Evolutionary conservation across 345 rosid genomes (phyloP), one percentile per base, ranked within the genome.

Genomic region (Populus pruinosa): DNA sequence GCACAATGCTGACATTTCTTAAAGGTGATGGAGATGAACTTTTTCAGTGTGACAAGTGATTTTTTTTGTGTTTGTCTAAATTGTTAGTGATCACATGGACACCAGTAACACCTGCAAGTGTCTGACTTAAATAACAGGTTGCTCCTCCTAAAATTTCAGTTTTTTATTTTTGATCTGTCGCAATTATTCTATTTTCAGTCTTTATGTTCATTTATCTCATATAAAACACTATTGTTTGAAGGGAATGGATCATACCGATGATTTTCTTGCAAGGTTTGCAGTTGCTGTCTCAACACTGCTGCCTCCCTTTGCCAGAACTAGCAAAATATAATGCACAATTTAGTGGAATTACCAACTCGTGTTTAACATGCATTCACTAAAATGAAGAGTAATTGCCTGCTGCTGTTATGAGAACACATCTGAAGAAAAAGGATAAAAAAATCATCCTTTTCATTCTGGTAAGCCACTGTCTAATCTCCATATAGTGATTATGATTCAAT

Each of bases 251-350:
- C 76, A 75, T 87, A 92, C 98, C 97, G 78, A 73, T 94, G 96
- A 82, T 80, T 94, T 74, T 88, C 97, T 78, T 89, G 93, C 87
- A 94, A 83, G 80, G 76, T 84, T 38, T 90, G 92, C 70, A 94
- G 87, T 64, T 94, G 96, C 63, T 85, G 89, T 83, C 89, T 90
- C 75, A 94, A 81, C 74, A 87, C 78, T 71, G 89, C 91, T 66
- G 90, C 91, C 87, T 92, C 98, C 76, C 83, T 89, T 76, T 89
- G 93, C 98, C 97, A 94, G 74, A 86, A 90, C 97, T 94, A 83
- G 73, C 49, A 84, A 85, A 82, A 72, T 53, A 7, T 7, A 64
- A 78, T 27, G 36, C 71, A 78, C 49, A 53, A 70, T 77, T 77
- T 79, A 76, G 31, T 6, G 59, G 59, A 18, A 38, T 36, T n/a